These are phyloP conservation scores for Hyaloscypha hepaticicola DNA, from an alignment of 495 filamentous ascomycete genomes.

Conservation along the genomic window DNA sequence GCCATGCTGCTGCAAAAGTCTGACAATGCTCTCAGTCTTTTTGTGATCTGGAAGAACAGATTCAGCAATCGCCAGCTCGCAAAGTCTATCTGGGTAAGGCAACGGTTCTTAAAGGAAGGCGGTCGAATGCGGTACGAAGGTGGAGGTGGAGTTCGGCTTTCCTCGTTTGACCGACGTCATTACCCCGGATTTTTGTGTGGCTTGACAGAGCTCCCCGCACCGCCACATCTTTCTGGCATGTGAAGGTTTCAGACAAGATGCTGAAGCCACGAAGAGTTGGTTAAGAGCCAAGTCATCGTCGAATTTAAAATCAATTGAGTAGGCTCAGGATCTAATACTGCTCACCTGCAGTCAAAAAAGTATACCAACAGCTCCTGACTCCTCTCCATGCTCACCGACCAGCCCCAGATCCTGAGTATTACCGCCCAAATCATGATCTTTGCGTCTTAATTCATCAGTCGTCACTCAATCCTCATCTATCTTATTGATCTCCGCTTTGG, in stretches of 20 bases:
- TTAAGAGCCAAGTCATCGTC: not conserved
- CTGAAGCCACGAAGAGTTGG: not conserved
- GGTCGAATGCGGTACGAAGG: not conserved
- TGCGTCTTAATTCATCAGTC: constrained; percentile 1
- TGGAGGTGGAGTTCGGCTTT: not conserved
- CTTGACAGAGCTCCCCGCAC: not conserved
- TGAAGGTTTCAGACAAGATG: not conserved
- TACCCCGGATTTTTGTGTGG: constrained; percentile 15
- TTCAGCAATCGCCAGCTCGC: no score
- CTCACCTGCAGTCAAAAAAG: constrained; percentile 11
- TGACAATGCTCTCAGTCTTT: not conserved
- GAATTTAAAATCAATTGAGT: not conserved
- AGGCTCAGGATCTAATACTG: constrained; percentile 3
- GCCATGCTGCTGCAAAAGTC: constrained; percentile 20
- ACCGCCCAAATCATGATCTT: constrained; percentile 9
- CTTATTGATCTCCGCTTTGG: constrained; percentile 87
- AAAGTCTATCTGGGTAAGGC: no score
- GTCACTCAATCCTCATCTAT: constrained; percentile 53
- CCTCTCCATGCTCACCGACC: not conserved
- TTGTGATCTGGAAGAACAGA: not conserved
- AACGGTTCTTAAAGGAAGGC: no score
- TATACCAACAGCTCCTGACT: constrained; percentile 11
- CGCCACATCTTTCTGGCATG: not conserved
- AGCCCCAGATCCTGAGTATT: constrained; percentile 8
- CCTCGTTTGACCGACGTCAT: constrained; percentile 25